These are phyloP conservation scores for Penicillium rolfsii DNA, from an alignment of 2,329 filamentous ascomycete genomes.

Conservation along the genomic window DNA sequence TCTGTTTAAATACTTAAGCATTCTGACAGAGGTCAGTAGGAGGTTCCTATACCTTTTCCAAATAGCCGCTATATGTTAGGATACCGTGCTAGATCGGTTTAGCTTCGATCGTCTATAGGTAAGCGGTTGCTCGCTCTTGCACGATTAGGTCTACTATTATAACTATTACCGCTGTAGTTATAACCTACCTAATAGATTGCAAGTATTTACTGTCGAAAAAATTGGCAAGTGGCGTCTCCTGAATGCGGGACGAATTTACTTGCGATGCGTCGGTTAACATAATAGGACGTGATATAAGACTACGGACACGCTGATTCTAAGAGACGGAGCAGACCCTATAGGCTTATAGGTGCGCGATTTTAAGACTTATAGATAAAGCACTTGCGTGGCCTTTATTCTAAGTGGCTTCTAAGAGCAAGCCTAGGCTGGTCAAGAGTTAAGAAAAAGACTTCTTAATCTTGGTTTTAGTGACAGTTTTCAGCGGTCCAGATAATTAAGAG, in stretches of 20 bases:
- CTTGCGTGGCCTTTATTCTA: not conserved
- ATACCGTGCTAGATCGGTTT: not conserved
- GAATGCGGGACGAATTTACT: not conserved
- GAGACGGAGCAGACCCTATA: not conserved
- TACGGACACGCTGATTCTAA: not conserved
- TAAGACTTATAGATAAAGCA: not conserved
- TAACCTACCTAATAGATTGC: not conserved
- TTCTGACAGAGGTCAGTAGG: not conserved
- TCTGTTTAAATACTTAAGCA: not conserved
- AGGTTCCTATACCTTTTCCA: not conserved
- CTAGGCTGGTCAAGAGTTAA: no score
- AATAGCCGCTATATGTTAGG: not conserved
- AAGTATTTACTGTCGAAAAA: not conserved
- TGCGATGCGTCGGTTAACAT: not conserved
- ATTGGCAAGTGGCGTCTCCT: not conserved
- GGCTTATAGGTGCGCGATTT: not conserved
- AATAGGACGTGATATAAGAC: not conserved
- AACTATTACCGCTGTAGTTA: not conserved
- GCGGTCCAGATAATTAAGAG: not conserved
- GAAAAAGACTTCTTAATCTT: not conserved
- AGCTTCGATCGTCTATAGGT: not conserved
- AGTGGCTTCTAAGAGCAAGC: not conserved
- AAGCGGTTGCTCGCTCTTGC: not conserved
- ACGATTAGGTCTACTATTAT: not conserved
- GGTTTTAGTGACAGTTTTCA: no score